Base-by-base conservation (phyloP, 2,329 filamentous ascomycete genomes). In the Monosporascus sp. region DNA sequence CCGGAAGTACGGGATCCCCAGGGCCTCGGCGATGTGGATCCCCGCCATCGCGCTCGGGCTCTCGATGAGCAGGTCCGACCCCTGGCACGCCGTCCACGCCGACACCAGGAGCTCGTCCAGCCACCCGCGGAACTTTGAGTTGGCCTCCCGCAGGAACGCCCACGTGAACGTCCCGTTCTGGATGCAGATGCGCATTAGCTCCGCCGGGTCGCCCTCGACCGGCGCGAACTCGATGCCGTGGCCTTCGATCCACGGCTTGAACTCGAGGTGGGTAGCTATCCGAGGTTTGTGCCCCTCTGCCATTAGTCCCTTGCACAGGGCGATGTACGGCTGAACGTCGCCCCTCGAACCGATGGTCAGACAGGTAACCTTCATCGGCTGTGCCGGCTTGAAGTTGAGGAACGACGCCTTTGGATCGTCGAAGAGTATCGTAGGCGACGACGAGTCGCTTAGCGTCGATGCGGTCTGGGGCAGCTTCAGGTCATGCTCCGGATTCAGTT, bases 111-210 rank as follows among this genome's bases (percentile, higher is more conserved):
- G 80, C 44, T 90, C 88, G 62, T 97, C 92, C 18, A 99, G 85
- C 92, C 94, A 99, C n/a, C 85, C 87, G 51, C 94, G 87, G 71
- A 97, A 97, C 61, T 89, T 92, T 6, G 81, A 77, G 54, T 89
- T 93, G 38, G 93, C 92, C 68, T 97, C 92, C 54, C 83, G 86
- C 52, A 99, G 75, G 70, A 99, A 99, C 1, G 89, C 86, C 63
- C 88, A 88, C 0, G 94, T 97, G 66, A 99, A 99, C 73, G 96
- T 97, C 63, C 94, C 94, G 65, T 97, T 90, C 67, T 97, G 91
- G 48, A 97, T 93, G 65, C 94, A 99, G 41, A 99, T 84, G 1
- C 88, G 83, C 93, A 99, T 97, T 46, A 99, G 79, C 70, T 97
- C 93, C 35, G 85, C 90, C 1, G 94, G 94, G 64, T 99, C 91